Evolutionary conservation across 345 rosid species (phyloP).

Genomic region (Acer campestre): DNA sequence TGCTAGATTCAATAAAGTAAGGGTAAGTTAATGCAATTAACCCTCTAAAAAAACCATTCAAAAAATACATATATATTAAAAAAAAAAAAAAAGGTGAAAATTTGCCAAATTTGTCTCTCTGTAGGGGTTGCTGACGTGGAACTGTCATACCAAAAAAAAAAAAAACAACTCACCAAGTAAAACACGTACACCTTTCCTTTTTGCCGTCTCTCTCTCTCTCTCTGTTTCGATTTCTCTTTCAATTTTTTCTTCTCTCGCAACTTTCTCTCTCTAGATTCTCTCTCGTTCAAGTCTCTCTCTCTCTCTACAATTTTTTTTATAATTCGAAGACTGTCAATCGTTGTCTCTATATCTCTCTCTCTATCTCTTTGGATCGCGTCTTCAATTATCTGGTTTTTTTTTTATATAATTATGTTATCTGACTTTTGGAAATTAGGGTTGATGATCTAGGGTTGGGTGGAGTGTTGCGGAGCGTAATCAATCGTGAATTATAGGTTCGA

Average conservation of each 20-base stretch:
- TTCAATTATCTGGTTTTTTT: conserved; percentile 23
- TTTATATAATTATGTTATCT: background rate
- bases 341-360: background rate
- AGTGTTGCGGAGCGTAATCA: conserved; percentile 17
- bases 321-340: conserved; percentile 22
- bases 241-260: background rate
- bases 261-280: conserved; percentile 24
- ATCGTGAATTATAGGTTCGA: conserved; percentile 15
- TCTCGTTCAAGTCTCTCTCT: conserved; percentile 1
- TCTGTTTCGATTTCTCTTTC: background rate
- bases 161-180: conserved; percentile 6
- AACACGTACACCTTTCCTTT: conserved; percentile 15
- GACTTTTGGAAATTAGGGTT: conserved; percentile 35
- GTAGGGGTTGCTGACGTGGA: conserved; percentile 14
- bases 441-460: conserved; percentile 24
- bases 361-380: conserved; percentile 35
- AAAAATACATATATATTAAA: background rate
- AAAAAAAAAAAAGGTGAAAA: background rate
- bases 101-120: conserved; percentile 9
- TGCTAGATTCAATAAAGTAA: no score
- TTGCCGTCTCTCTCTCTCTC: conserved; percentile 2
- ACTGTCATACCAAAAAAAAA: conserved; percentile 1
- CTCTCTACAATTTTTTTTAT: conserved; percentile 24
- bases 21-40: no score
- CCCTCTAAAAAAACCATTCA: no score